Base-by-base conservation (phyloP, 441 rosid species). In the Adansonia gregorii region DNA sequence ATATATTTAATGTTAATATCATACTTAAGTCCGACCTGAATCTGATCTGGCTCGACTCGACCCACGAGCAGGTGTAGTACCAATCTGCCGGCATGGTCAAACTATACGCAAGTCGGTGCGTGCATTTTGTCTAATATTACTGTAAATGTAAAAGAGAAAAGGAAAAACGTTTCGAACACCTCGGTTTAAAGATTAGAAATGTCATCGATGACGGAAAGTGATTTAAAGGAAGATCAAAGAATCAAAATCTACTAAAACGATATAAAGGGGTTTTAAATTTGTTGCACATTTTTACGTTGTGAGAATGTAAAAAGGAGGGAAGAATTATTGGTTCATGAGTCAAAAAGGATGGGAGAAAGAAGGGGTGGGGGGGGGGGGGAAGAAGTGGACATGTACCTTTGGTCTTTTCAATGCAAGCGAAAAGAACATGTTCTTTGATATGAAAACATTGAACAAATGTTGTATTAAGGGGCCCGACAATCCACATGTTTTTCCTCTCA, bases 61-160 rank as follows among this genome's bases (percentile, higher is more conserved):
- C n/a, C n/a, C n/a, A n/a, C n/a, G n/a, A n/a, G n/a, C n/a, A n/a
- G n/a, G n/a, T n/a, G n/a, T n/a, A n/a, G n/a, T n/a, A 35, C 39
- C 39, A 35, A 3, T 35, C 39, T 35, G 39, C 39, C 39, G 39
- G 39, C 39, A 35, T 35, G 39, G 39, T 35, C 39, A 35, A 35
- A 35, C 39, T 35, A 35, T 35, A 35, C 4, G 80, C 64, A 64
- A 73, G 86, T 73, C 86, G 84, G 84, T 84, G 86, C 81, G 77
- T 84, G 69, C 59, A 35, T 35, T 35, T 35, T 35, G 39, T 35
- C 39, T 35, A 35, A 35, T 35, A 35, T 35, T 35, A 35, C 39
- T 35, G 39, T 35, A 35, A 76, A 81, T 74, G 67, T 41, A 78
- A 83, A 77, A 49, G 10, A 19, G 6, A 14, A 15, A 6, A 8